Evolutionary conservation across 2,329 filamentous ascomycete species (phyloP).

Genomic region (Claviceps humidiphila): DNA sequence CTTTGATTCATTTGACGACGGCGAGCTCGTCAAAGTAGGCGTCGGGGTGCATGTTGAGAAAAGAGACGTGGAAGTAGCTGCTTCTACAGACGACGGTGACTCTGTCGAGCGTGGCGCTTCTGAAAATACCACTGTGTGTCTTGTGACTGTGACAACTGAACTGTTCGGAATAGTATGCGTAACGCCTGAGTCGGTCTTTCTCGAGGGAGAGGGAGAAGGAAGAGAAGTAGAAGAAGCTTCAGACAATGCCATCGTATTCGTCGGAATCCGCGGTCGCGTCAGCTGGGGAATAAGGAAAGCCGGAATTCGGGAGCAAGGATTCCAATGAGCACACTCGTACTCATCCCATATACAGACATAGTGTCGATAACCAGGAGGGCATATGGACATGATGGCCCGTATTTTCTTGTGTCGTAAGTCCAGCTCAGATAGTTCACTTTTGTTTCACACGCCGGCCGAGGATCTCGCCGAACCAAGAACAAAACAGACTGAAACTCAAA

Average conservation of each 20-base stretch:
- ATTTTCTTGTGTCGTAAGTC: background rate
- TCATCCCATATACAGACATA: constrained; percentile 24
- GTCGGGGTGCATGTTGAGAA: background rate
- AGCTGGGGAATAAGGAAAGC: constrained; percentile 15
- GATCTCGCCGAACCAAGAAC: too few relatives aligned
- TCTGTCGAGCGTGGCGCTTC: constrained; percentile 13
- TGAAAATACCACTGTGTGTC: constrained; percentile 20
- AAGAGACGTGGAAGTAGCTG: background rate
- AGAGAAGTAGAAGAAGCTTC: background rate
- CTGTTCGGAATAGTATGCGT: constrained; percentile 24
- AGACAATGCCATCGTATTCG: background rate
- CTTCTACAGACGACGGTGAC: background rate
- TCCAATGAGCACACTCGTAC: constrained; percentile 32
- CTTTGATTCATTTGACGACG: background rate
- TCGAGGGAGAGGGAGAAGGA: background rate
- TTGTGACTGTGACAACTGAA: constrained; percentile 21
- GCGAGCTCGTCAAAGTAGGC: background rate
- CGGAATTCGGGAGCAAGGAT: constrained; percentile 24
- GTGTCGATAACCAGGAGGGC: constrained; percentile 18
- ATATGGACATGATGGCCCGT: constrained; percentile 8
- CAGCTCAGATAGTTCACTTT: background rate
- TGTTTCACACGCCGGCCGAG: too few relatives aligned
- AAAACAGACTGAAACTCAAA: too few relatives aligned
- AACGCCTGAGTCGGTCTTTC: constrained; percentile 23
- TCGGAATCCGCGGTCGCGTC: background rate